These are phyloP conservation scores for Neurospora africana DNA, from an alignment of 495 filamentous ascomycete species.

Conservation along the genomic window DNA sequence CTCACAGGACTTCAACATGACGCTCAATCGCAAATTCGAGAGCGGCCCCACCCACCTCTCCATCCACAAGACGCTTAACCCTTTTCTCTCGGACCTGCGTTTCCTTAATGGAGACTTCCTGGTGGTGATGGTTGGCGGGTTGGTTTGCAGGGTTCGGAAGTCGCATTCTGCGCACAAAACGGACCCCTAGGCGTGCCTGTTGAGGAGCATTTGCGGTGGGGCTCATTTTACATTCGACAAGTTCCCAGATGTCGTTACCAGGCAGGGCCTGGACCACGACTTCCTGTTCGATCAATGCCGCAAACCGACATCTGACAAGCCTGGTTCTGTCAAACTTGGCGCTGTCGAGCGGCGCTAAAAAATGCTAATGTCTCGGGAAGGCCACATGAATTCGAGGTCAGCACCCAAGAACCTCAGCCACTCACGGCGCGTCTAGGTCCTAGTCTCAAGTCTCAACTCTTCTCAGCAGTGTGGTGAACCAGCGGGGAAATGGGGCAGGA, in stretches of 20 bases:
- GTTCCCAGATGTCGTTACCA: not conserved
- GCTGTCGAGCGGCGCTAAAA: slow-evolving; percentile 4
- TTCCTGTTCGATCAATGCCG: not conserved
- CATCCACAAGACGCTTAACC: slow-evolving; percentile 15
- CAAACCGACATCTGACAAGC: not conserved
- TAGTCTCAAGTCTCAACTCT: slow-evolving; percentile 2
- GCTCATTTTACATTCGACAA: not conserved
- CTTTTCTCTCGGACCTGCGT: slow-evolving; percentile 26
- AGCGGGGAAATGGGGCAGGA: not conserved
- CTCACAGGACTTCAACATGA: not conserved
- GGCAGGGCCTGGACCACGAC: not conserved
- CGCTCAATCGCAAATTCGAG: not conserved
- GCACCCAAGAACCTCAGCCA: slow-evolving; percentile 14
- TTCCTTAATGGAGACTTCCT: slow-evolving; percentile 8
- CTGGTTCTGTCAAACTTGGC: slow-evolving; percentile 2
- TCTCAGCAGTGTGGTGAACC: not conserved
- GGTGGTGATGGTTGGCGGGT: slow-evolving; percentile 3
- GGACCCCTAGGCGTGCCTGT: slow-evolving; percentile 1
- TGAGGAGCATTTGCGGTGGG: not conserved
- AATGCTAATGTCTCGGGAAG: slow-evolving; percentile 8
- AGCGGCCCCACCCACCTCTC: not conserved
- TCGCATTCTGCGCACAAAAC: not conserved
- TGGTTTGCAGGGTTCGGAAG: not conserved
- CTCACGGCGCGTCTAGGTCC: slow-evolving; percentile 10
- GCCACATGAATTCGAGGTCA: slow-evolving; percentile 25